Percentiles rank a stretch among this genome's conserved stretches.
These are phyloP conservation scores for Ceratobasidium sp. DNA, from an alignment of 1,284 basidiomycete genomes.

Conservation along the genomic window DNA sequence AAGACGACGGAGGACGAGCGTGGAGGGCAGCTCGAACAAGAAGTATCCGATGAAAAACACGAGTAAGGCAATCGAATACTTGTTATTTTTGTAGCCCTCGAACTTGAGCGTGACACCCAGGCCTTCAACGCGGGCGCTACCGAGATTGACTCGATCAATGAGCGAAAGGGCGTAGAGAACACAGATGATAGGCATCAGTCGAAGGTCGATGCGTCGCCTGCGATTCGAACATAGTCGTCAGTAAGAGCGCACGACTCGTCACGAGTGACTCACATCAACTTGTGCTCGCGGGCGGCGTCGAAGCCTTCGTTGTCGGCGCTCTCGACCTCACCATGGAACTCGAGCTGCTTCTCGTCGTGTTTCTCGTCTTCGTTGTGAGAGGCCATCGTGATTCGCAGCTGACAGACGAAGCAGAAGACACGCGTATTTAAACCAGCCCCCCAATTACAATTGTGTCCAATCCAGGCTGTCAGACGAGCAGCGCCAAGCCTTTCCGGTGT, in stretches of 20 bases:
- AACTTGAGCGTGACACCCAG: slow-evolving; percentile 47
- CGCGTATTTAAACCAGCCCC: not conserved
- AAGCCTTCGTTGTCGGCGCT: slow-evolving; percentile 15
- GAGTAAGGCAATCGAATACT: slow-evolving; percentile 50
- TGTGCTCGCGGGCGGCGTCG: slow-evolving; percentile 9
- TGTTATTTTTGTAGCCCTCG: slow-evolving; percentile 43
- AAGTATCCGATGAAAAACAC: slow-evolving; percentile 50
- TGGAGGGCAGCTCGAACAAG: slow-evolving; percentile 46
- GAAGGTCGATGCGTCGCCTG: slow-evolving; percentile 46
- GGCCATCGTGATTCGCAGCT: slow-evolving; percentile 3
- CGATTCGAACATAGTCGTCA: too few relatives aligned
- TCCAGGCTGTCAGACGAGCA: not conserved
- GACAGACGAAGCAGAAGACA: not conserved
- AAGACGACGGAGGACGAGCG: slow-evolving; percentile 50
- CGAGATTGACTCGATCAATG: slow-evolving; percentile 50
- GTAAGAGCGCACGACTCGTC: not conserved
- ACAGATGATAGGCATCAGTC: slow-evolving; percentile 50
- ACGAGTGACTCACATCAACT: slow-evolving; percentile 10
- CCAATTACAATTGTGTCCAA: not conserved
- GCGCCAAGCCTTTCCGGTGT: slow-evolving; percentile 10
- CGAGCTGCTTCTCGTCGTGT: slow-evolving; percentile 28
- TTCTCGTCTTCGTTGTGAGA: slow-evolving; percentile 20
- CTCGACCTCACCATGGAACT: not conserved
- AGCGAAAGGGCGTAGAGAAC: slow-evolving; percentile 50
- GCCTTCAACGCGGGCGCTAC: slow-evolving; percentile 47